Evolutionary conservation across 75 land plant species (phyloP).

Genomic region (Selaginella tamariscina): DNA sequence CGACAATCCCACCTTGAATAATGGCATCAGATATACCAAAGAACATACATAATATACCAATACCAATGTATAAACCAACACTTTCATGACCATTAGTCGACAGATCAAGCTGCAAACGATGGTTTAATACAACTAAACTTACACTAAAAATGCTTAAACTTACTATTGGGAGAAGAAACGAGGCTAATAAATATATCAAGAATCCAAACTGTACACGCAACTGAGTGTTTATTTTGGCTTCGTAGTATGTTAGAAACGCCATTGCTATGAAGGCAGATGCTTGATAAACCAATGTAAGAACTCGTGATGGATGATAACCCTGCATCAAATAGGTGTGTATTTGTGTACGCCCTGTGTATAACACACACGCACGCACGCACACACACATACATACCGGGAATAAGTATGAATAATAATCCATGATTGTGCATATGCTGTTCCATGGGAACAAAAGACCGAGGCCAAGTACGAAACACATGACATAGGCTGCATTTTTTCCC

Average conservation of each 20-base stretch:
- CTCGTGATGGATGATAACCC: constrained; percentile 1
- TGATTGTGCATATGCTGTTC: constrained; percentile 85
- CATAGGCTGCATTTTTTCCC: constrained; percentile 43
- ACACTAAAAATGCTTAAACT: neutral
- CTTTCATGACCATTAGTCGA: neutral
- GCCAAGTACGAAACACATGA: constrained; percentile 76
- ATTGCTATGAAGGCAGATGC: neutral
- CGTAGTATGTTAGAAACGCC: neutral
- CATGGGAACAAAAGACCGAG: constrained; percentile 66
- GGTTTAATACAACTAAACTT: neutral
- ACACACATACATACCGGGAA: constrained; percentile 73
- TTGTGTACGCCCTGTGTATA: too few relatives aligned
- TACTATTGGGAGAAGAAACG: neutral
- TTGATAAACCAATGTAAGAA: constrained; percentile 4
- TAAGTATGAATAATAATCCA: constrained; percentile 51
- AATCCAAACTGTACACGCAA: neutral
- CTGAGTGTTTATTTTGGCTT: neutral
- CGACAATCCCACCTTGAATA: constrained; percentile 4
- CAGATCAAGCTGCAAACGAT: constrained; percentile 8
- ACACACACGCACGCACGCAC: too few relatives aligned
- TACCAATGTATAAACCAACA: neutral
- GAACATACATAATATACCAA: neutral
- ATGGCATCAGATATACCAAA: neutral
- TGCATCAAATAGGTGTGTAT: too few relatives aligned
- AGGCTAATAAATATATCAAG: neutral